A percentile compares a stretch with the other conserved stretches of the same genome.
Evolutionary conservation across 2,329 filamentous ascomycete genomes (phyloP).

Genomic region (Polychaeton citri): DNA sequence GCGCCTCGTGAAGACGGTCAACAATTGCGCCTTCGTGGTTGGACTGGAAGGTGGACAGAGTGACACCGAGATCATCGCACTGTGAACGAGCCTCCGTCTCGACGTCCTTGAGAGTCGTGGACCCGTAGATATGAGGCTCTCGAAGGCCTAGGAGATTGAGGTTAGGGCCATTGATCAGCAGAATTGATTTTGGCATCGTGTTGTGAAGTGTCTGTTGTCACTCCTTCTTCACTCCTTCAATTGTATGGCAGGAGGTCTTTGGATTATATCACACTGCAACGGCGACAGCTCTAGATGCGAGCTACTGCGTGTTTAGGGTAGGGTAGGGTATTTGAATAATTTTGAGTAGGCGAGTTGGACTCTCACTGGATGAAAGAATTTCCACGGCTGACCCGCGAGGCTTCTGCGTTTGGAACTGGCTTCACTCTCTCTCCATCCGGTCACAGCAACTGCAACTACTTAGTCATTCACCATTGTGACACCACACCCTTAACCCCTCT

Average conservation of each 20-base stretch:
- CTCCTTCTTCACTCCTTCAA: not conserved
- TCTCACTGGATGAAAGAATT: too few species aligned
- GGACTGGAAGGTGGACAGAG: slow-evolving; percentile 53
- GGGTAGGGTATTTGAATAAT: too few species aligned
- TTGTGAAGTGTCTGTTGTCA: not conserved
- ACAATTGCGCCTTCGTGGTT: slow-evolving; percentile 67
- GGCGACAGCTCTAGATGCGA: too few species aligned
- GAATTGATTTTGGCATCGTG: slow-evolving; percentile 35
- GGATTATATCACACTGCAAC: too few species aligned
- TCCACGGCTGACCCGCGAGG: too few species aligned
- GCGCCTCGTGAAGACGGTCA: slow-evolving; percentile 58
- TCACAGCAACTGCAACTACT: too few species aligned
- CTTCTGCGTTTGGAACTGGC: too few species aligned
- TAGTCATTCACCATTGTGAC: too few species aligned
- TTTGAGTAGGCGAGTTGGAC: too few species aligned
- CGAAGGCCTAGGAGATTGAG: slow-evolving; percentile 66
- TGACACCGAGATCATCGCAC: slow-evolving; percentile 34
- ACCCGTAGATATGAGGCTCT: slow-evolving; percentile 62
- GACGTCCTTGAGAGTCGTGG: slow-evolving; percentile 52
- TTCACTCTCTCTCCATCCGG: too few species aligned
- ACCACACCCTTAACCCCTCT: too few species aligned
- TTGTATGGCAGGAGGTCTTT: not conserved
- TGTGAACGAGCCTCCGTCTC: slow-evolving; percentile 36
- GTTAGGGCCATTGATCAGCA: slow-evolving; percentile 71
- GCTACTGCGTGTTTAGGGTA: too few species aligned